Conservation (phyloP, 176 grass and related monocot genomes). For the Otatea glauca region DNA sequence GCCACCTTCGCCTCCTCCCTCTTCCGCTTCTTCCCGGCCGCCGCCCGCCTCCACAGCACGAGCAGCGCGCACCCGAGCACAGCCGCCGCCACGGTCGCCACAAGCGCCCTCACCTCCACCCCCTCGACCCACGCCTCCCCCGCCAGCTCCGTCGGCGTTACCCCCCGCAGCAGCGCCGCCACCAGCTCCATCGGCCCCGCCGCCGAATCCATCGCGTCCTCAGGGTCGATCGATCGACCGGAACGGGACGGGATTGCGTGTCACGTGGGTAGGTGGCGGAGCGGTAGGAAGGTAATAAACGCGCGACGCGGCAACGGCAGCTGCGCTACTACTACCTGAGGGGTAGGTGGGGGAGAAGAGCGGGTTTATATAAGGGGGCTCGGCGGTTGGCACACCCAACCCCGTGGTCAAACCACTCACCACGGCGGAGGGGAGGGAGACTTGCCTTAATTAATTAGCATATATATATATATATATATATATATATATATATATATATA, state of each 20-base stretch:
- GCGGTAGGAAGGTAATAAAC: not conserved
- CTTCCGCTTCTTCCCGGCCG: constrained; percentile 54
- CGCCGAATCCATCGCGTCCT: constrained; percentile 31
- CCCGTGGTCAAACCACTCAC: constrained; percentile 59
- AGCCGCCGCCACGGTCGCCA: constrained; percentile 55
- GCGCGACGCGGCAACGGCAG: not conserved
- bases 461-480: no score
- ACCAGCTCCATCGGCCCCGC: constrained; percentile 58
- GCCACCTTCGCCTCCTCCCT: constrained; percentile 35
- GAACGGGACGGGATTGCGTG: not conserved
- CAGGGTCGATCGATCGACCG: not conserved
- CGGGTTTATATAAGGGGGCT: constrained; percentile 40
- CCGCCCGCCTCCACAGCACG: constrained; percentile 60
- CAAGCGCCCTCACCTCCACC: constrained; percentile 44
- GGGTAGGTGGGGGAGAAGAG: not conserved
- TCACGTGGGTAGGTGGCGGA: constrained; percentile 18
- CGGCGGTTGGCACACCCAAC: constrained; percentile 46
- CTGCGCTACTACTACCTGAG: not conserved
- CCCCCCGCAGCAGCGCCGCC: constrained; percentile 50
- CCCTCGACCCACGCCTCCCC: not conserved
- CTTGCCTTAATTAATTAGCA: no score
- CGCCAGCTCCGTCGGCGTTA: constrained; percentile 52
- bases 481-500: no score
- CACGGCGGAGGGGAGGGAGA: not conserved
- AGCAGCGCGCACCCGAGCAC: constrained; percentile 73